Percentiles rank a stretch among this genome's conserved stretches.
These are phyloP conservation scores for Pleurotus djamor DNA, from an alignment of 768 basidiomycete genomes.

Conservation along the genomic window DNA sequence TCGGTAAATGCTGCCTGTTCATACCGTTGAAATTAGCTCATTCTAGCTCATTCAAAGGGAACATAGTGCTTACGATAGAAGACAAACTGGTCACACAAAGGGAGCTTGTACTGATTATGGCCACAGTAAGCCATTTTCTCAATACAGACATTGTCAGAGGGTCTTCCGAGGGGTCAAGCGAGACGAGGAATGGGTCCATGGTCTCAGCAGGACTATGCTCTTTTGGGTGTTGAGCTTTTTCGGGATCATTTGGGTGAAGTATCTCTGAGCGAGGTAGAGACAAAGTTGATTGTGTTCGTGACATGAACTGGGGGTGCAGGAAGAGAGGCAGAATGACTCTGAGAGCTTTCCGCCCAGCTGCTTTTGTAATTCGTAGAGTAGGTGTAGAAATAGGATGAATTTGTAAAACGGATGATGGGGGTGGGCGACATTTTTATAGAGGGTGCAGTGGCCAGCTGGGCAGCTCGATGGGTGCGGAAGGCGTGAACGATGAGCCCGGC, in stretches of 20 bases:
- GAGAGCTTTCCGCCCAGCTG: background rate
- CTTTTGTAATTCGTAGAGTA: background rate
- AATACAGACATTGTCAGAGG: background rate
- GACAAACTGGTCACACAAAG: slow-evolving; percentile 1
- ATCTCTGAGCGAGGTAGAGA: background rate
- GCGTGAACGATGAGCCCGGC: too few species aligned
- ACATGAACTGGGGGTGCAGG: background rate
- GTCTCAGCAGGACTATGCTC: background rate
- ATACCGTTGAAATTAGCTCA: background rate
- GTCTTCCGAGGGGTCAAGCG: slow-evolving; percentile 1
- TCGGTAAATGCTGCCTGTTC: slow-evolving; percentile 2
- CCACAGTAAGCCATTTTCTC: slow-evolving; percentile 4
- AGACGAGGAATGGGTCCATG: background rate
- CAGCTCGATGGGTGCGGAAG: too few species aligned
- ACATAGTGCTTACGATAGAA: background rate
- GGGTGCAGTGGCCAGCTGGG: too few species aligned
- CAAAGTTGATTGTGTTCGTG: background rate
- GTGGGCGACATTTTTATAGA: too few species aligned
- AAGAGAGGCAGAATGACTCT: background rate
- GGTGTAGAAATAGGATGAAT: too few species aligned
- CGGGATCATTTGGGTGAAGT: background rate
- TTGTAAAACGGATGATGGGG: too few species aligned
- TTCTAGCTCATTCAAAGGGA: background rate
- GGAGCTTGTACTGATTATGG: slow-evolving; percentile 1
- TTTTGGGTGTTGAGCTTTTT: background rate